Percentiles rank a stretch among this genome's conserved stretches.
phyloP scores from a whole-genome alignment of 495 filamentous ascomycete species.

The Stereocaulon alpinum region DNA sequence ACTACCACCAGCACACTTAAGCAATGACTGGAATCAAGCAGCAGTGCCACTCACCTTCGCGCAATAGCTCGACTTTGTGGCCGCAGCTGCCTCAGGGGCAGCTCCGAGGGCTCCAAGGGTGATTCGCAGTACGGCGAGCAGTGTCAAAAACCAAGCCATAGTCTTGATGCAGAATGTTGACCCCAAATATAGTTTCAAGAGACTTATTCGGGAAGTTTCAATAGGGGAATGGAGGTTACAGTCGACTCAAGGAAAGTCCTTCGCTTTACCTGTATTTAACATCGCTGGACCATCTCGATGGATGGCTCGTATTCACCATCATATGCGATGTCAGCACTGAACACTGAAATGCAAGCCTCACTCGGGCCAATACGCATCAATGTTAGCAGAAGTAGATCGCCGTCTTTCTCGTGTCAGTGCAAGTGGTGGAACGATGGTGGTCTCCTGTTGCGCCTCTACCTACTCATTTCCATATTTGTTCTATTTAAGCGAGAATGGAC shows the following conservation, averaged over 20 bases:
- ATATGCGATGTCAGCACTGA: background rate
- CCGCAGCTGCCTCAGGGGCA: background rate
- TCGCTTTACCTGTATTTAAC: constrained; percentile 1
- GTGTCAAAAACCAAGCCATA: constrained; percentile 2
- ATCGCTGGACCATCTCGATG: background rate
- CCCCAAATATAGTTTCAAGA: background rate
- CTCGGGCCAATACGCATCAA: no score
- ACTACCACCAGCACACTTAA: background rate
- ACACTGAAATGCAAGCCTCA: background rate
- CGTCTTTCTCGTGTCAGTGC: background rate
- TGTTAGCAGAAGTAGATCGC: no score
- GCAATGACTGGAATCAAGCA: background rate
- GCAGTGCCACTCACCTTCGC: background rate
- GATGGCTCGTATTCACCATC: background rate
- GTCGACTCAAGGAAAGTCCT: background rate
- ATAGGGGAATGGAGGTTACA: no score
- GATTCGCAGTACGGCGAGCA: background rate
- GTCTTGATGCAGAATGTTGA: background rate
- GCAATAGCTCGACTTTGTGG: constrained; percentile 6
- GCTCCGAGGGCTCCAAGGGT: background rate
- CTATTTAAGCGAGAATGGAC: background rate
- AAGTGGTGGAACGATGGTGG: background rate
- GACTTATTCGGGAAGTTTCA: background rate
- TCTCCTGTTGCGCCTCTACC: background rate
- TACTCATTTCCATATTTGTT: background rate